Percentiles rank a stretch among this genome's conserved stretches.
Evolutionary conservation across 176 grass and related monocot genomes (phyloP).

Genomic region (Oryza meridionalis): DNA sequence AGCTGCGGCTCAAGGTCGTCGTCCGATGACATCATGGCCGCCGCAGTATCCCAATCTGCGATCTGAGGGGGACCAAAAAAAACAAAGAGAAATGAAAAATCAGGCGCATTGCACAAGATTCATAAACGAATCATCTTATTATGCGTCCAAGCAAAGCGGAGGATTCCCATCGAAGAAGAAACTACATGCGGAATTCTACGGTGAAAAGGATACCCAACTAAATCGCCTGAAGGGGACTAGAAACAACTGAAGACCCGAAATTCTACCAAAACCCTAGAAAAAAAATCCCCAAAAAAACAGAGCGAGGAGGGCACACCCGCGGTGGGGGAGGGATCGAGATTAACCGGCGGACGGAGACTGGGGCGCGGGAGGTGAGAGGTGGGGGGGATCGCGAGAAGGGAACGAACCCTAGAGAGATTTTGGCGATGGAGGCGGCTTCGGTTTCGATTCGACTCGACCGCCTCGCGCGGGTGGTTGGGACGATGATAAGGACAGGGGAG

Average conservation of each 20-base stretch:
- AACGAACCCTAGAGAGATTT: not conserved
- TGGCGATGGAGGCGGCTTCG: too few relatives aligned
- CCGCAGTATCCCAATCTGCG: not conserved
- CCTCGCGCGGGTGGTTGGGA: too few relatives aligned
- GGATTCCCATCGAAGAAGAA: not conserved
- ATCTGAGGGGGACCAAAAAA: not conserved
- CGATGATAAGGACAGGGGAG: too few relatives aligned
- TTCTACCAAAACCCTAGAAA: not conserved
- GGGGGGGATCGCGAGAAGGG: not conserved
- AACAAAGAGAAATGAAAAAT: not conserved
- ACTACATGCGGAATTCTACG: not conserved
- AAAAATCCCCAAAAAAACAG: not conserved
- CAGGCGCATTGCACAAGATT: not conserved
- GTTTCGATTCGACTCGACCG: too few relatives aligned
- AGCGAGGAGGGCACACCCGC: not conserved
- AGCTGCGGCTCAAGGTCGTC: conserved; percentile 31
- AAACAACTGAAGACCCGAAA: not conserved
- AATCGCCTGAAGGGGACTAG: too few relatives aligned
- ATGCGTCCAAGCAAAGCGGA: not conserved
- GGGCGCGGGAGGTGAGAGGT: too few relatives aligned
- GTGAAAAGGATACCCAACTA: not conserved
- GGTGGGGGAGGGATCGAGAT: not conserved
- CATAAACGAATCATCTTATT: not conserved
- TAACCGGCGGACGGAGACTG: not conserved
- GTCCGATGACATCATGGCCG: conserved; percentile 27